phyloP scores from a whole-genome alignment of 140 eudicot genomes.

The Cichorium intybus region DNA sequence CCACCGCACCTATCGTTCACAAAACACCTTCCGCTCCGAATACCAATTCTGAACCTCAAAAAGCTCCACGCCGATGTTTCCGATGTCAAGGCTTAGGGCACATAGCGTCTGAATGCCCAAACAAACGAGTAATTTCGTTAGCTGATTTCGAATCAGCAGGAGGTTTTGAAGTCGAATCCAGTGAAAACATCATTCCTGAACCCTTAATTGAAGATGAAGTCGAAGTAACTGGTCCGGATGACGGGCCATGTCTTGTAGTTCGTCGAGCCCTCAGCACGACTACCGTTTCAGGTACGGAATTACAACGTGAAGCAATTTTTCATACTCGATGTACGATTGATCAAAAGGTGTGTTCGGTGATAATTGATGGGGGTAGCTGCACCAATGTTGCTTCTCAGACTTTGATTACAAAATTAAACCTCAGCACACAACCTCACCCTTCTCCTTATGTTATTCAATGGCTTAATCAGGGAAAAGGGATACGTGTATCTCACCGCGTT shows the following conservation, averaged over 20 bases:
- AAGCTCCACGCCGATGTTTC: no score
- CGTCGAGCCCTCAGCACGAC: background rate
- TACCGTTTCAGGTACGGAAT: background rate
- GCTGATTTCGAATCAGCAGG: no score
- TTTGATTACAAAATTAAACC: background rate
- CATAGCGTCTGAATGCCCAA: no score
- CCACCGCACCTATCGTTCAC: no score
- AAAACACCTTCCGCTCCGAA: no score
- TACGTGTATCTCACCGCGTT: background rate
- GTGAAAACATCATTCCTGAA: no score
- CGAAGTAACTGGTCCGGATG: background rate
- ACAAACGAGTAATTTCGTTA: no score
- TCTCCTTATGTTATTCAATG: no score
- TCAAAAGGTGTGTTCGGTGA: background rate
- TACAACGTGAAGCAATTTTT: background rate
- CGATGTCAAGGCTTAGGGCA: no score
- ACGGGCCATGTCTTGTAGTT: background rate
- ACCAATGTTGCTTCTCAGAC: background rate
- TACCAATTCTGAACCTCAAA: no score
- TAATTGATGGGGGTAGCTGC: background rate
- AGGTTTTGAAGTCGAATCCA: no score
- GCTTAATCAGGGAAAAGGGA: background rate
- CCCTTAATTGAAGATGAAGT: no score
- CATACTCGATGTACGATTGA: background rate
- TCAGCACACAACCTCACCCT: background rate